Conservation (phyloP, 1,284 basidiomycete genomes). For the Chondrostereum purpureum region DNA sequence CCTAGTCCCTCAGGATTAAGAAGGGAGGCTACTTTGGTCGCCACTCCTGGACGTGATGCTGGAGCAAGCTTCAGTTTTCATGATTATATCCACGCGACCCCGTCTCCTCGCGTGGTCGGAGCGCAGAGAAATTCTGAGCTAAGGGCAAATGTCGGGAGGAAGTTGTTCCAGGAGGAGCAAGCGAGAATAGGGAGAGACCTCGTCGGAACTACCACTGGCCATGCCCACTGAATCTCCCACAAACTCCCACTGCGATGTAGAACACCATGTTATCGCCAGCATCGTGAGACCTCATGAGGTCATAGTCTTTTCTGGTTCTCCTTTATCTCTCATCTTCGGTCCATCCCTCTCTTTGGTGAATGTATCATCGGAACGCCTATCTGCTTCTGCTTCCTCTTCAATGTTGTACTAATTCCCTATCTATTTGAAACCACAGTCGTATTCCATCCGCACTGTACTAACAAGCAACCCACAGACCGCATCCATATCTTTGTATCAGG, state of each 20-base stretch:
- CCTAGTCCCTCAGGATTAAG: conserved; percentile 7
- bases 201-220: neutral
- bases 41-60: neutral
- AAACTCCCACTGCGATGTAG: neutral
- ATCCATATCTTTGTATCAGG: too few species aligned
- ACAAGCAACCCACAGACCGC: neutral
- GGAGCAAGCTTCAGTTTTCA: conserved; percentile 51
- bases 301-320: neutral
- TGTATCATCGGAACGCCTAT: too few species aligned
- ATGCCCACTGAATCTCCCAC: neutral
- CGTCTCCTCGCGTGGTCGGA: conserved; percentile 35
- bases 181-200: conserved; percentile 21
- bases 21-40: neutral
- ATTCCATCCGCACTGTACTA: neutral
- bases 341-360: too few species aligned
- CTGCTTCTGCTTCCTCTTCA: neutral
- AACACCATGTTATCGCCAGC: too few species aligned
- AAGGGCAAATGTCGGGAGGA: conserved; percentile 56
- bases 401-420: neutral
- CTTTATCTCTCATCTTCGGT: neutral
- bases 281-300: neutral
- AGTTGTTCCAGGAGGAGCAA: conserved; percentile 67
- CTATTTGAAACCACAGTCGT: neutral
- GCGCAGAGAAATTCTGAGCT: conserved; percentile 40
- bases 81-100: conserved; percentile 70